A percentile compares a stretch with the other conserved stretches of the same genome.
Evolutionary conservation across 1,284 basidiomycete genomes (phyloP).

Genomic region (Moesziomyces sp.): DNA sequence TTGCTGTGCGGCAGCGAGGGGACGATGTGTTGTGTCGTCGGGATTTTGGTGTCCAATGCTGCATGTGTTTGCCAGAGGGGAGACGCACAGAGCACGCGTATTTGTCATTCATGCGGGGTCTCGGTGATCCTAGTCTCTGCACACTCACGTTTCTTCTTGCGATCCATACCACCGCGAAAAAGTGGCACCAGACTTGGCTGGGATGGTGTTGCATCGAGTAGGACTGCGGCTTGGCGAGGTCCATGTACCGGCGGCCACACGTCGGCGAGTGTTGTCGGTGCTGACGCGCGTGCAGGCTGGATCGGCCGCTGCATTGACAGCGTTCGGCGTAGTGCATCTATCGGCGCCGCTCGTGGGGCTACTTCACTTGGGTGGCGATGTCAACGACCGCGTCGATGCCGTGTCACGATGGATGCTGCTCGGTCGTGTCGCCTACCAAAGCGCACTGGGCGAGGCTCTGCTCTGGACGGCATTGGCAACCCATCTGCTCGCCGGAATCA

Average conservation of each 20-base stretch:
- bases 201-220: constrained; percentile 20
- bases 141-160: no score
- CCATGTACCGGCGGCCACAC: not conserved
- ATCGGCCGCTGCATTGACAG: constrained; percentile 17
- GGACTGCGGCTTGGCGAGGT: constrained; percentile 13
- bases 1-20: no score
- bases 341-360: constrained; percentile 33
- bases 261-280: constrained; percentile 4
- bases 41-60: no score
- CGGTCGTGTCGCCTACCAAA: constrained; percentile 62
- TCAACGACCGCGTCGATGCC: constrained; percentile 38
- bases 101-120: no score
- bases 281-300: constrained; percentile 21
- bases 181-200: no score
- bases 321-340: constrained; percentile 33
- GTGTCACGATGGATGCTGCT: constrained; percentile 55
- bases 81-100: no score
- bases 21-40: no score
- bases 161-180: no score
- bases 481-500: constrained; percentile 40
- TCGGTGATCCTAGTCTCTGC: no score
- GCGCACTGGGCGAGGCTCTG: constrained; percentile 44
- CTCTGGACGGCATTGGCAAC: constrained; percentile 47
- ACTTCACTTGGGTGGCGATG: constrained; percentile 16
- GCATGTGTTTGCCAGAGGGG: no score